Conservation (phyloP, 768 basidiomycete genomes). For the Porpolomopsis calyptriformis region DNA sequence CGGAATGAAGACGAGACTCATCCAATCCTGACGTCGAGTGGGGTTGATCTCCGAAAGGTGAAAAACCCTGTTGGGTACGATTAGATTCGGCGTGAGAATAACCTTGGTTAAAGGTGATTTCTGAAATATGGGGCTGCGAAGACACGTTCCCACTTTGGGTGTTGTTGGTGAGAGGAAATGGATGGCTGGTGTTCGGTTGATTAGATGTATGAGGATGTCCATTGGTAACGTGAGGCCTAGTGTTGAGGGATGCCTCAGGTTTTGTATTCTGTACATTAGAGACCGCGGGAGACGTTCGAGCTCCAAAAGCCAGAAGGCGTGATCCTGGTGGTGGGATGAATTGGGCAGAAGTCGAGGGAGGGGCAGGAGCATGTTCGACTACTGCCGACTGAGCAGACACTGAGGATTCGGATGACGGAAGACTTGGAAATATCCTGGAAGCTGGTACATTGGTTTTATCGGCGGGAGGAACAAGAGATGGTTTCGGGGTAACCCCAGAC, state of each 20-base stretch:
- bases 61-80: slow-evolving; percentile 32
- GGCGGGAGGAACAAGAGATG: background rate
- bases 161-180: background rate
- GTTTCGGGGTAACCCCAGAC: background rate
- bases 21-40: slow-evolving; percentile 19
- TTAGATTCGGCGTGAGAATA: slow-evolving; percentile 20
- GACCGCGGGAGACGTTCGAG: slow-evolving; percentile 20
- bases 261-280: slow-evolving; percentile 13
- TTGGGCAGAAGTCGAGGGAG: slow-evolving; percentile 13
- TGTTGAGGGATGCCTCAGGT: slow-evolving; percentile 3
- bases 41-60: slow-evolving; percentile 45
- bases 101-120: slow-evolving; percentile 13
- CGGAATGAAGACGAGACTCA: slow-evolving; percentile 11
- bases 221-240: slow-evolving; percentile 9
- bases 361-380: background rate
- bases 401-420: background rate
- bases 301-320: slow-evolving; percentile 36
- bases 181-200: slow-evolving; percentile 4
- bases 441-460: slow-evolving; percentile 1
- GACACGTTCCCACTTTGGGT: background rate
- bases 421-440: slow-evolving; percentile 8
- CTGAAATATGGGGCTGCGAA: slow-evolving; percentile 8
- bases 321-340: slow-evolving; percentile 44
- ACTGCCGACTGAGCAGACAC: background rate
- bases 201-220: background rate